Conservation (phyloP, 1,284 basidiomycete species). For the Blastosporella zonata region DNA sequence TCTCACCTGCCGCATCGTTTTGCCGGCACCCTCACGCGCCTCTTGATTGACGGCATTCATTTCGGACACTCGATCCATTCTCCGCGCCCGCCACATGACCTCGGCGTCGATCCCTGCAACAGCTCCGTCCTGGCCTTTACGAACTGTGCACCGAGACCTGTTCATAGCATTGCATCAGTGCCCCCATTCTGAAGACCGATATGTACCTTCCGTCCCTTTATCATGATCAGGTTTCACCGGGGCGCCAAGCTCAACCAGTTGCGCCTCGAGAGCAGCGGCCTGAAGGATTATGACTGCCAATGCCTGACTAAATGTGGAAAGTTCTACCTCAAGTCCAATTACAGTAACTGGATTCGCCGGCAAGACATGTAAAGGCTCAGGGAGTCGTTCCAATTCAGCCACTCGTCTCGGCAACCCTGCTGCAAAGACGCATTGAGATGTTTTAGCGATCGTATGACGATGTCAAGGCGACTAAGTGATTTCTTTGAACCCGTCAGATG, state of each 20-base stretch:
- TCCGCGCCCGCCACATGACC: no score
- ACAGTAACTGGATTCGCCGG: neutral
- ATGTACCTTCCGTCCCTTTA: conserved; percentile 1
- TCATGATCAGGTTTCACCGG: neutral
- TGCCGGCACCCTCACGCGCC: no score
- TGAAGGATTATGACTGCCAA: neutral
- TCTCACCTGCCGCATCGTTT: no score
- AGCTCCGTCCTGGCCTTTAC: conserved; percentile 3
- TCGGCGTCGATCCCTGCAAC: no score
- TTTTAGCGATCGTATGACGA: neutral
- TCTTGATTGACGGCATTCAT: no score
- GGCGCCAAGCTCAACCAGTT: neutral
- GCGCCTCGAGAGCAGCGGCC: neutral
- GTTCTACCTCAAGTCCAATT: neutral
- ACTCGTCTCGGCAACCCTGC: neutral
- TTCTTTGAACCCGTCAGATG: neutral
- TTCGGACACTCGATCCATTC: conserved; percentile 14
- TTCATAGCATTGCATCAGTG: neutral
- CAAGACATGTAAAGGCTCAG: neutral
- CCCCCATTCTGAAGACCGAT: neutral
- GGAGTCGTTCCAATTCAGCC: neutral
- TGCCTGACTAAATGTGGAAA: neutral
- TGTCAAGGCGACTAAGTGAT: neutral
- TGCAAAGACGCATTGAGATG: neutral
- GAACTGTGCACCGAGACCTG: conserved; percentile 6